Evolutionary conservation across 106 monocot genomes (phyloP), one percentile per base, ranked within the genome.

Genomic region (Vanilla planifolia): DNA sequence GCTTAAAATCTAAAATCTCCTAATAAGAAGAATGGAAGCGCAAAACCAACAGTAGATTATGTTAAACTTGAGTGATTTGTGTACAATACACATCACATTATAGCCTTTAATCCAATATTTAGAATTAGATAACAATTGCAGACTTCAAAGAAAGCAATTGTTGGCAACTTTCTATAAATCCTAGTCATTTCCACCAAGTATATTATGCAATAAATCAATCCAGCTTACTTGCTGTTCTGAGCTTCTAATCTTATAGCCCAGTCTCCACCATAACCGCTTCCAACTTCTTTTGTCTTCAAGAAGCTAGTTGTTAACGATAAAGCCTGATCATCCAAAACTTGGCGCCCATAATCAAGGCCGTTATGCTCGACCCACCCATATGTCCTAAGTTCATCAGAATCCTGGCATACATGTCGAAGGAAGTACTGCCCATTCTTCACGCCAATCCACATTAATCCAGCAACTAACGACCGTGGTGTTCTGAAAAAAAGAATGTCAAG

Each of bases 281-380:
- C 84, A 63, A 69, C 35, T 44, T 64, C 79, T 46, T 77, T 98
- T 24, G 67, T 59, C 56, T 93, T 88, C 43, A 88, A 63, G 71
- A 98, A 98, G 68, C 87, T 88, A 64, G 96, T 98, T 32, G 71
- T 79, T 55, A 98, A 65, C 8, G 60, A 46, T 37, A 91, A 52
- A 19, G 70, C 81, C 33, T 84, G 77, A 75, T 98, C 96, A 36
- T 77, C 70, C 59, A 98, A 53, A 59, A 73, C 48, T 33, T 98
- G 96, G 8, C 64, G 86, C 19, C 96, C 96, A 68, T 91, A 98
- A 72, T 98, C 84, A 34, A 86, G 67, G 26, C 96, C 96, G 66
- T 98, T 91, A 64, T 98, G 96, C 35, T 84, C 87, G 13, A 56
- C 70, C 96, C 96, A 98, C n/a, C 96, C 96, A 68, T 91, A 98